Evolutionary conservation across 768 basidiomycete species (phyloP), one percentile per base, ranked within the genome.

Genomic region (Sarcodon aspratus): DNA sequence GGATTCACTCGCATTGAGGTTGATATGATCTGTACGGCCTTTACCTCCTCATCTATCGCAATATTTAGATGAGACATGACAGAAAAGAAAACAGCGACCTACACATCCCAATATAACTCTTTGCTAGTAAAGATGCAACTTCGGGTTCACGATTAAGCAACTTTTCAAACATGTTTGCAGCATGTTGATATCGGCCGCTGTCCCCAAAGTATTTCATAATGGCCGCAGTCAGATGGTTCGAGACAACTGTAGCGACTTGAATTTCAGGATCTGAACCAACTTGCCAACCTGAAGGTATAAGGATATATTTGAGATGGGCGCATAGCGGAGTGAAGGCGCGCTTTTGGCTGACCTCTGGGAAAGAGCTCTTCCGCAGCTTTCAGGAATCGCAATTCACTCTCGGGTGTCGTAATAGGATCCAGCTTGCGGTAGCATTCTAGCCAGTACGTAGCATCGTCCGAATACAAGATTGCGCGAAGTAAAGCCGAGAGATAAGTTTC

Each of bases 181-280:
- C 89, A 37, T 78, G 85, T 48, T 92, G 85, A 57, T 75, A 89
- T 48, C 95, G 74, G 47, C 84, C 93, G 47, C 88, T 83, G 59
- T 93, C 89, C 2, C 93, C 89, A 57, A 99, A 98, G 65, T 98
- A 97, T 61, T 98, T 98, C 72, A 97, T 78, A 55, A 98, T 77
- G 0, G 88, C 95, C 9, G 92, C 85, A 0, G 92, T 94, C 18
- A 99, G 75, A 62, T 98, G 96, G 62, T 99, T 99, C 18, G 93
- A 94, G 5, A 96, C 91, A 31, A 92, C 74, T 3, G 93, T 95
- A 1, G 96, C 96, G 11, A 99, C 95, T 61, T 99, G 96, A 18
- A 98, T 95, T 65, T 99, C 96, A 0, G 96, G 96, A 54, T 98
- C 96, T 0, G 93, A 96, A 2, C 95, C 96, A 7, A 98, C 87